A percentile compares a stretch with the other conserved stretches of the same genome.
phyloP scores from a whole-genome alignment of 192 early-diverging fungal species.

The Podila epicladia region DNA sequence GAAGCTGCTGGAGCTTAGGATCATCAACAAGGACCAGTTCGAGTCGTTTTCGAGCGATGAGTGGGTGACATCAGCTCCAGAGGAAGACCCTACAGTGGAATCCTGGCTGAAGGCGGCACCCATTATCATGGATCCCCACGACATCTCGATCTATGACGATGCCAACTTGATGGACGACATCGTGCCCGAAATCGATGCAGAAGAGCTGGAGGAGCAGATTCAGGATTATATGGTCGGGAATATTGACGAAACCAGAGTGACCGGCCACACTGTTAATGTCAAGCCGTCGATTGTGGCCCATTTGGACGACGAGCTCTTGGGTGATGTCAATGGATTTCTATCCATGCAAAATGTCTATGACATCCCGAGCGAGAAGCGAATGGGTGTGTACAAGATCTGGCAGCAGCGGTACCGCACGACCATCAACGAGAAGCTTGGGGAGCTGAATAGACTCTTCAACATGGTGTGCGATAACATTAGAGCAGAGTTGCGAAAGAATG shows the following conservation, averaged over 20 bases:
- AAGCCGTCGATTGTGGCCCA: constrained; percentile 40
- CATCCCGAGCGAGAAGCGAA: constrained; percentile 34
- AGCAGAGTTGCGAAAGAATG: constrained; percentile 20
- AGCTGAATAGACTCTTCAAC: constrained; percentile 12
- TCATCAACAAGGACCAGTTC: constrained; percentile 46
- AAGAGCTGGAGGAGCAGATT: constrained; percentile 51
- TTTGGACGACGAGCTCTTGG: constrained; percentile 15
- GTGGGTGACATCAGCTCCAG: constrained; percentile 39
- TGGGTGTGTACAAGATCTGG: constrained; percentile 51
- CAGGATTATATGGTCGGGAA: constrained; percentile 54
- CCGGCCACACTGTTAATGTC: constrained; percentile 15
- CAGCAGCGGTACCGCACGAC: constrained; percentile 17
- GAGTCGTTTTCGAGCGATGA: constrained; percentile 52
- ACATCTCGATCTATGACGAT: constrained; percentile 49
- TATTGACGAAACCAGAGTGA: constrained; percentile 21
- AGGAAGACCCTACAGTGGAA: constrained; percentile 29
- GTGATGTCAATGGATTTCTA: constrained; percentile 17
- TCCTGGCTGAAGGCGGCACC: constrained; percentile 22
- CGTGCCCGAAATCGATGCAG: constrained; percentile 60
- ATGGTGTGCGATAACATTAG: constrained; percentile 43
- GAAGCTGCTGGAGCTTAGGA: constrained; percentile 29
- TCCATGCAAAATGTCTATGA: constrained; percentile 28
- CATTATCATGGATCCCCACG: constrained; percentile 35
- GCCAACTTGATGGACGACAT: constrained; percentile 37
- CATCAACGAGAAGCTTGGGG: constrained; percentile 8